Percentiles rank a stretch among this genome's conserved stretches.
phyloP scores from a whole-genome alignment of 257 asterid species.

The Anisodus acutangulus region DNA sequence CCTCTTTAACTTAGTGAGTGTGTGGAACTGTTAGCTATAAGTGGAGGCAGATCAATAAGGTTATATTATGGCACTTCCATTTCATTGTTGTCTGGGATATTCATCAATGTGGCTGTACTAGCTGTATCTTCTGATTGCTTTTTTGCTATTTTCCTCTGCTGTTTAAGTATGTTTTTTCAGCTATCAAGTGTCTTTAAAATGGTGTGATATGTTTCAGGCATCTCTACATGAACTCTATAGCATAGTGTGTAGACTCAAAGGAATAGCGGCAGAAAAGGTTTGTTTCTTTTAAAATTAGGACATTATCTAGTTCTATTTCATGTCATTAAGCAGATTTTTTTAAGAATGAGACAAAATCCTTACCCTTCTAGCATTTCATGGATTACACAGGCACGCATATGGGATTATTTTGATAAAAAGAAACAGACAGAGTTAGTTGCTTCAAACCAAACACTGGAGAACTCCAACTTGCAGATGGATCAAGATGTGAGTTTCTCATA shows the following conservation, averaged over 20 bases:
- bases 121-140: not conserved
- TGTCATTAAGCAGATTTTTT: not conserved
- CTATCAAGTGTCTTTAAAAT: constrained; percentile 27
- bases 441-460: constrained; percentile 76
- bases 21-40: not conserved
- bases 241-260: constrained; percentile 67
- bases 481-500: constrained; percentile 68
- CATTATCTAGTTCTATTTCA: constrained; percentile 23
- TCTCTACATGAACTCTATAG: constrained; percentile 64
- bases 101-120: not conserved
- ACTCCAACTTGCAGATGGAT: constrained; percentile 80
- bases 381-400: constrained; percentile 61
- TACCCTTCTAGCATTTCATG: not conserved
- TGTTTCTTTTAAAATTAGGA: constrained; percentile 25
- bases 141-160: not conserved
- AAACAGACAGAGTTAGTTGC: constrained; percentile 56
- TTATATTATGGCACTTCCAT: not conserved
- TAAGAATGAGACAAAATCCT: not conserved
- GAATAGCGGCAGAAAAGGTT: constrained; percentile 69
- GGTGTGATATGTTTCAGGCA: constrained; percentile 63
- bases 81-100: not conserved
- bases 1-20: not conserved
- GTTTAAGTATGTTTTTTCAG: constrained; percentile 11
- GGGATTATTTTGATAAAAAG: constrained; percentile 79
- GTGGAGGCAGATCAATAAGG: not conserved